Percentiles rank a stretch among this genome's conserved stretches.
Conservation (phyloP, 2,329 filamentous ascomycete species). For the Pseudovirgaria hyperparasitica region DNA sequence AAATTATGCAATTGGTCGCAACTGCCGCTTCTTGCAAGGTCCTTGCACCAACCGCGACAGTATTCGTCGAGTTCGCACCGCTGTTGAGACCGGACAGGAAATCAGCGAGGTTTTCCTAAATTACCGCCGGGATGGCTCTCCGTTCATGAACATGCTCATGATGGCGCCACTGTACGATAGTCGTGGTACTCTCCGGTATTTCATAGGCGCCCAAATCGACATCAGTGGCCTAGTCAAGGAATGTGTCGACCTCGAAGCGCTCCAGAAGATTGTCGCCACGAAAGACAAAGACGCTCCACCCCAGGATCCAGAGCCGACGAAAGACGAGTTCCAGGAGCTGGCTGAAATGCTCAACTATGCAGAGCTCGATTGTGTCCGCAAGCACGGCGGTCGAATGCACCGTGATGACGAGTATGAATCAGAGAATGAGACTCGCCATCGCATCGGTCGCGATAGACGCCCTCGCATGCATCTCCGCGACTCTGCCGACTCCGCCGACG, state of each 20-base stretch:
- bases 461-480: constrained; percentile 7
- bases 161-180: constrained; percentile 59
- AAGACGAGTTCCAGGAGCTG: constrained; percentile 52
- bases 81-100: constrained; percentile 50
- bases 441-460: constrained; percentile 8
- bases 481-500: constrained; percentile 1
- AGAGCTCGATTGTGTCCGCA: constrained; percentile 53
- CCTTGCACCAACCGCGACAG: constrained; percentile 55
- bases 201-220: constrained; percentile 61
- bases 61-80: constrained; percentile 48
- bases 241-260: constrained; percentile 50
- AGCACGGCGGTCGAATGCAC: constrained; percentile 52
- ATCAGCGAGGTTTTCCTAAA: constrained; percentile 65
- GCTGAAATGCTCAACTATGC: constrained; percentile 56
- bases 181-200: constrained; percentile 53
- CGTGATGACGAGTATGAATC: constrained; percentile 37
- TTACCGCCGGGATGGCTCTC: constrained; percentile 63
- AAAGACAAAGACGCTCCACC: constrained; percentile 14
- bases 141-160: constrained; percentile 68
- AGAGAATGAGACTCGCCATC: constrained; percentile 20
- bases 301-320: constrained; percentile 25
- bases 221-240: constrained; percentile 57
- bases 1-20: constrained; percentile 59
- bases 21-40: constrained; percentile 68
- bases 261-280: constrained; percentile 35